Base-by-base conservation (phyloP, 345 rosid genomes). In the Eucalyptus curtisii region DNA sequence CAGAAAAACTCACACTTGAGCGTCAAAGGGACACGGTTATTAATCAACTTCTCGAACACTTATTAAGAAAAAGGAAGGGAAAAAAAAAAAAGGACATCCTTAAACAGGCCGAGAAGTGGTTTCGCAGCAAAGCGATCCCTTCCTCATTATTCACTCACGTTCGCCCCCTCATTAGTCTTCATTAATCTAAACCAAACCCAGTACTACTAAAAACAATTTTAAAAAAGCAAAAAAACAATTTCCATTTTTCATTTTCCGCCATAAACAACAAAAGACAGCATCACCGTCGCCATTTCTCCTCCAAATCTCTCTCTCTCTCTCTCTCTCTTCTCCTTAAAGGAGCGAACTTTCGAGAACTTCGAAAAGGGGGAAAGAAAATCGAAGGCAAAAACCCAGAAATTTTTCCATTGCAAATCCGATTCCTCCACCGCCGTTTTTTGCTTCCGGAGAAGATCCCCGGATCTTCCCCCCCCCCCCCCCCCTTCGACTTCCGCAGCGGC, bases 1-100 rank as follows among this genome's bases (percentile, higher is more conserved):
- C 44, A 31, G n/a, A 33, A 33, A 68, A 9, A 17, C 13, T 17
- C 80, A 1, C 17, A 9, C 4, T 7, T 1, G 0, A 68, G 7
- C 44, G 0, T 68, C 22, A 2, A 33, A 33, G 12, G 42, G 1
- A n/a, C 20, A 8, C 2, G 1, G 0, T 66, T 31, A 8, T 66
- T 66, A 66, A 66, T 30, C 22, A 16, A 7, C 40, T n/a, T 15
- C 10, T n/a, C 8, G 22, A 31, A 31, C 19, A 31, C 17, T 15
- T 31, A 66, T 4, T 31, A 15, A 64, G 0, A 7, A 14, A 64
- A 64, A 7, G 1, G 0, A 13, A 13, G 7, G 4, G 7, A 57
- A 6, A 7, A 24, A 55, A 5, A 61, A 2, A 59, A 59, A 13
- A 30, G 24, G 47, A 76, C 82, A 20, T 20, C 45, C 82, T 76